Evolutionary conservation across 257 asterid species (phyloP).

Genomic region (Primulina eburnea): DNA sequence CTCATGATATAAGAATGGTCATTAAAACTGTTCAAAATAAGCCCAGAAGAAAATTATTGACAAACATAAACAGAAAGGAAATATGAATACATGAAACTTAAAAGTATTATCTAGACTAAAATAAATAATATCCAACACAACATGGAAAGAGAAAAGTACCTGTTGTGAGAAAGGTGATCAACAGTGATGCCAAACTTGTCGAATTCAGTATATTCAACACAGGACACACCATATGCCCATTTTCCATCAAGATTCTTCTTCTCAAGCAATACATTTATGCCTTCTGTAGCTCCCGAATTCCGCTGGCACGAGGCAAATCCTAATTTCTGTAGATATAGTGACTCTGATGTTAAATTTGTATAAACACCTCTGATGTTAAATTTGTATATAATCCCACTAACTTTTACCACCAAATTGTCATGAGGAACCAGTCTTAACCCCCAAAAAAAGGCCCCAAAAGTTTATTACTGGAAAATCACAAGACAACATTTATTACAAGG

Average conservation of each 20-base stretch:
- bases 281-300: slow-evolving; percentile 89
- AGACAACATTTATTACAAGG: neutral
- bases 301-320: slow-evolving; percentile 95
- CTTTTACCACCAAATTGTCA: slow-evolving; percentile 5
- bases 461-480: no score
- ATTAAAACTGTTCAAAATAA: slow-evolving; percentile 11
- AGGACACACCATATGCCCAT: slow-evolving; percentile 92
- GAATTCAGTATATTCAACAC: slow-evolving; percentile 95
- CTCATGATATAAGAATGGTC: neutral
- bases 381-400: slow-evolving; percentile 1
- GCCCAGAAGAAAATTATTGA: slow-evolving; percentile 7
- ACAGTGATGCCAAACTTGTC: slow-evolving; percentile 74
- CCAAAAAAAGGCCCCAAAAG: neutral
- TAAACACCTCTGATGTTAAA: neutral
- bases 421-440: slow-evolving; percentile 7
- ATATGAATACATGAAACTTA: neutral
- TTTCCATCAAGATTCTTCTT: slow-evolving; percentile 71
- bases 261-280: slow-evolving; percentile 90
- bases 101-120: slow-evolving; percentile 2
- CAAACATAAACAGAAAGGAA: neutral
- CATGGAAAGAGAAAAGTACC: slow-evolving; percentile 39
- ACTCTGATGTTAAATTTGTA: slow-evolving; percentile 19
- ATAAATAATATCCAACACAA: slow-evolving; percentile 12
- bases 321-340: slow-evolving; percentile 61
- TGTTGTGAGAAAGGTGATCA: slow-evolving; percentile 44